Conservation (phyloP, 2,329 filamentous ascomycete genomes). For the Ilyonectria robusta region DNA sequence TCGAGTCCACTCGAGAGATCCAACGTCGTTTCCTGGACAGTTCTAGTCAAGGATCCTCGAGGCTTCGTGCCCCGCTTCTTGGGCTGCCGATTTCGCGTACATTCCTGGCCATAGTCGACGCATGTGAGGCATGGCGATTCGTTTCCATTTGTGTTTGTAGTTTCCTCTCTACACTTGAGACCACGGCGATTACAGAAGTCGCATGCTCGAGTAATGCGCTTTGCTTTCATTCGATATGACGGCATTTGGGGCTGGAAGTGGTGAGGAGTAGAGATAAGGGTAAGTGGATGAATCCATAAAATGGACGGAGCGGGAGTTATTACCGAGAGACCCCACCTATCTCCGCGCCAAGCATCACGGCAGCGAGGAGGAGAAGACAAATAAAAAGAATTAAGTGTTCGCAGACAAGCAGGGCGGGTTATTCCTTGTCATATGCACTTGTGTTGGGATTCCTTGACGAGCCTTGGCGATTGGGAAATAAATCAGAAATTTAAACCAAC, state of each 20-base stretch:
- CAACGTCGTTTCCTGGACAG: background rate
- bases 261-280: too few species aligned
- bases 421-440: too few species aligned
- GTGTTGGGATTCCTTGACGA: too few species aligned
- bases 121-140: conserved; percentile 62
- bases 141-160: conserved; percentile 20
- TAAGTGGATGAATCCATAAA: too few species aligned
- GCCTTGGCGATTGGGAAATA: too few species aligned
- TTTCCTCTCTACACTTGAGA: conserved; percentile 47
- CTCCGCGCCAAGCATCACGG: too few species aligned
- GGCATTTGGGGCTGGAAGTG: background rate
- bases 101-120: conserved; percentile 62
- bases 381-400: too few species aligned
- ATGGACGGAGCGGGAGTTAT: too few species aligned
- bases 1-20: background rate
- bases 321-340: too few species aligned
- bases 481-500: background rate
- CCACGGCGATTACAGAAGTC: conserved; percentile 61
- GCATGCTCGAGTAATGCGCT: conserved; percentile 27
- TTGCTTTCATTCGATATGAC: background rate
- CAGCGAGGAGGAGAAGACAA: too few species aligned
- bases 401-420: too few species aligned
- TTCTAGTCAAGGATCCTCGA: background rate
- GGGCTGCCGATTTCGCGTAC: conserved; percentile 59
- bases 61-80: conserved; percentile 50